A percentile compares a stretch with the other conserved stretches of the same genome.
Evolutionary conservation across 2,329 filamentous ascomycete genomes (phyloP).

Genomic region (Boeremia exigua): DNA sequence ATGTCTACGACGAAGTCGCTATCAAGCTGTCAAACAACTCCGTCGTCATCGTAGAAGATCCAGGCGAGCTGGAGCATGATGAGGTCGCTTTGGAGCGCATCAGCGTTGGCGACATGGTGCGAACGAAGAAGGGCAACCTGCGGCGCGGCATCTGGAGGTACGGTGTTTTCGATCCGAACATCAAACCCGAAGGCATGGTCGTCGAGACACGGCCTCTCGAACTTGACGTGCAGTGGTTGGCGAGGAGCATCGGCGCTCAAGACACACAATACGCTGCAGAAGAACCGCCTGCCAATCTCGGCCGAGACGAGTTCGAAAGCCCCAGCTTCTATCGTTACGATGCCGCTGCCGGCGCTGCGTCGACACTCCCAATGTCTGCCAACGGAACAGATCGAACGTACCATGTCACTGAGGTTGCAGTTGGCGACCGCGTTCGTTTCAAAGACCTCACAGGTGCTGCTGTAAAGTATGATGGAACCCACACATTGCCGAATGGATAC

Average conservation of each 20-base stretch:
- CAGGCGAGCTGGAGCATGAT: conserved; percentile 49
- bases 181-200: conserved; percentile 59
- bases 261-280: conserved; percentile 24
- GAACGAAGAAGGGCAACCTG: conserved; percentile 60
- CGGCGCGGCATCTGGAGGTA: conserved; percentile 60
- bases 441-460: conserved; percentile 58
- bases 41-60: conserved; percentile 59
- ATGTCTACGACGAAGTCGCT: conserved; percentile 57
- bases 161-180: conserved; percentile 58
- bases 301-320: conserved; percentile 52
- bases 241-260: conserved; percentile 48
- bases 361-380: conserved; percentile 29
- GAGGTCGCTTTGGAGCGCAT: conserved; percentile 46
- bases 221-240: conserved; percentile 61
- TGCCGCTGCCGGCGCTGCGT: conserved; percentile 31
- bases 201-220: conserved; percentile 56
- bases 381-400: conserved; percentile 37
- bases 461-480: conserved; percentile 57
- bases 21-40: conserved; percentile 60
- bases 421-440: conserved; percentile 62
- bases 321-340: conserved; percentile 54
- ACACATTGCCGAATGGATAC: conserved; percentile 32
- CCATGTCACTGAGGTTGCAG: conserved; percentile 48
- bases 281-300: conserved; percentile 43
- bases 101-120: conserved; percentile 57